These are phyloP conservation scores for Caloboletus inedulis DNA, from an alignment of 1,284 basidiomycete species.

Conservation along the genomic window DNA sequence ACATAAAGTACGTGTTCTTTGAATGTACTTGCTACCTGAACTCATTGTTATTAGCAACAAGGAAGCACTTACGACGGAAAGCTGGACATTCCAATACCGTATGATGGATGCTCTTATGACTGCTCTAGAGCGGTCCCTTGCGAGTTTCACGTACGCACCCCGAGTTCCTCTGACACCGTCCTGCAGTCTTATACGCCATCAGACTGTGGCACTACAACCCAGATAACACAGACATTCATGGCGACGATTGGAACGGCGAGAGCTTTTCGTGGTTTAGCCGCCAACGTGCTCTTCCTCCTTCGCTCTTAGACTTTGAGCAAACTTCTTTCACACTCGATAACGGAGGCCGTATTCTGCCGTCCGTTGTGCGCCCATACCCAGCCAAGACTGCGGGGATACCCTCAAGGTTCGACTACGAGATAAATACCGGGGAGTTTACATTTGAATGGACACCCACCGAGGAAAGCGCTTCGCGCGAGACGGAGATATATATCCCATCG, in stretches of 20 bases:
- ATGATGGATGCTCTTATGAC: slow-evolving; percentile 91
- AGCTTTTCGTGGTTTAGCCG: slow-evolving; percentile 92
- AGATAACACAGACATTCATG: slow-evolving; percentile 70
- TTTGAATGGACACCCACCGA: slow-evolving; percentile 57
- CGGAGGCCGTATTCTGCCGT: slow-evolving; percentile 74
- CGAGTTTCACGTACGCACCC: slow-evolving; percentile 75
- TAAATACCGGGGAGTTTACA: slow-evolving; percentile 60
- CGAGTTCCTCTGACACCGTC: background rate
- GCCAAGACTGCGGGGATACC: slow-evolving; percentile 78
- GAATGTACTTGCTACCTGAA: background rate
- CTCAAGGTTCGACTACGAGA: slow-evolving; percentile 63
- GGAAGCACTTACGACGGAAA: slow-evolving; percentile 67
- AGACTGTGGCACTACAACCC: slow-evolving; percentile 97
- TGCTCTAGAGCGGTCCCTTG: slow-evolving; percentile 66
- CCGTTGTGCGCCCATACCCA: slow-evolving; percentile 77
- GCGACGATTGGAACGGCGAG: slow-evolving; percentile 95
- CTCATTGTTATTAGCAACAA: slow-evolving; percentile 48
- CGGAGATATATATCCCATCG: slow-evolving; percentile 79
- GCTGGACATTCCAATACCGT: slow-evolving; percentile 77
- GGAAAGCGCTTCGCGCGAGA: slow-evolving; percentile 48
- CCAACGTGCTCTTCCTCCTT: slow-evolving; percentile 50
- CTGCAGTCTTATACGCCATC: background rate
- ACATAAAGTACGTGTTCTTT: slow-evolving; percentile 72
- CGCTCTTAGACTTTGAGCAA: slow-evolving; percentile 53
- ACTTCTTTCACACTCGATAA: slow-evolving; percentile 66